These are phyloP conservation scores for Pittosporum tobira DNA, from an alignment of 129 eudicot species.

Conservation along the genomic window DNA sequence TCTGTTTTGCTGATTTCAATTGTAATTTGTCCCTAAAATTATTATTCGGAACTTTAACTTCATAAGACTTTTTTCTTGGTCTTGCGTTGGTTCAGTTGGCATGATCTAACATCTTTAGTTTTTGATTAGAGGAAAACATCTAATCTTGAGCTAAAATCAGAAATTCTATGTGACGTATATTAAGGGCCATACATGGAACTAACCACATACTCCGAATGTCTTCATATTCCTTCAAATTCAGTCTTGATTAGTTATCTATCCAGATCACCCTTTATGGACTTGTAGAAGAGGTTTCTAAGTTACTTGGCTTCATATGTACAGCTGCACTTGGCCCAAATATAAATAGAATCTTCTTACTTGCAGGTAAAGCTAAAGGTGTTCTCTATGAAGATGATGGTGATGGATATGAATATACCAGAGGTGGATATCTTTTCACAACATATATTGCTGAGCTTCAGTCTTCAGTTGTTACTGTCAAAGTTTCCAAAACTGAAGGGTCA, in stretches of 20 bases:
- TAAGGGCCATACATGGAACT: neutral
- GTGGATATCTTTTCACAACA: constrained; percentile 66
- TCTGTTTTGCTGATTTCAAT: neutral
- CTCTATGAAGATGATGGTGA: constrained; percentile 96
- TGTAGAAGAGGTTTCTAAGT: neutral
- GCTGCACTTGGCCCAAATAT: neutral
- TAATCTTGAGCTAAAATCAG: too few species aligned
- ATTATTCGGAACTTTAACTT: neutral
- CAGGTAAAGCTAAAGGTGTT: constrained; percentile 88
- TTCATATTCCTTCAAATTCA: neutral
- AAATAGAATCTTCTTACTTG: constrained; percentile 9
- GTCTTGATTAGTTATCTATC: neutral
- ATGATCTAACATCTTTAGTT: neutral
- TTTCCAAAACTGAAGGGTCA: constrained; percentile 66
- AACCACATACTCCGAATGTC: too few species aligned
- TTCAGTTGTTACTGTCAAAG: constrained; percentile 50
- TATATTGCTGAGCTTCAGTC: constrained; percentile 62
- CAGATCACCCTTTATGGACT: neutral
- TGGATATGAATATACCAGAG: constrained; percentile 65
- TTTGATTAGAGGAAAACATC: neutral
- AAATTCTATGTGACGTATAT: neutral
- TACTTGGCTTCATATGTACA: too few species aligned
- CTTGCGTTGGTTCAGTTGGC: neutral
- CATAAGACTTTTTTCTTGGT: neutral
- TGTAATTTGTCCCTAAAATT: neutral